phyloP scores from a whole-genome alignment of 202 grass and related monocot genomes.

The Alloteropsis angusta region DNA sequence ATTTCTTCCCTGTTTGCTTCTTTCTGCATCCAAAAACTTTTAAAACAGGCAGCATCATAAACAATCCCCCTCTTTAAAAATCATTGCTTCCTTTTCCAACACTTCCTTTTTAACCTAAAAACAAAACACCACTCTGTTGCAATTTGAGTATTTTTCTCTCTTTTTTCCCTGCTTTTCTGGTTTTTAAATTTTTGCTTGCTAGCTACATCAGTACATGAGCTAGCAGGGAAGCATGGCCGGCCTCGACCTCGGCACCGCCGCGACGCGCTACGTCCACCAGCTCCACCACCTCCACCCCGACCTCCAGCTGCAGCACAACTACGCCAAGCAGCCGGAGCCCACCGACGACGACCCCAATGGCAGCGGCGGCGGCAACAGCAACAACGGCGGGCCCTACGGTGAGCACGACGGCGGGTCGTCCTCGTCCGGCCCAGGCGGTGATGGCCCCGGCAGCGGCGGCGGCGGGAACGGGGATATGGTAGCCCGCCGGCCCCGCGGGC shows the following conservation, averaged over 20 bases:
- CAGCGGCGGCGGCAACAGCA: conserved; percentile 22
- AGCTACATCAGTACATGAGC: conserved; percentile 70
- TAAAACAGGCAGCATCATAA: conserved; percentile 39
- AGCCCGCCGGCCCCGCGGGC: conserved; percentile 55
- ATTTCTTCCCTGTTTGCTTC: conserved; percentile 58
- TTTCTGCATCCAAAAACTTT: conserved; percentile 48
- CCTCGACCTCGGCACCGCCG: conserved; percentile 75
- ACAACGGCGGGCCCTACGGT: conserved; percentile 17
- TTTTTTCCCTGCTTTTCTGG: conserved; percentile 35
- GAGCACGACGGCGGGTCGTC: conserved; percentile 41
- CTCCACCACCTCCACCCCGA: conserved; percentile 61
- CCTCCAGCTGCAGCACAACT: conserved; percentile 66
- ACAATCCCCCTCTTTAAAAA: conserved; percentile 71
- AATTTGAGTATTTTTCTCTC: conserved; percentile 31
- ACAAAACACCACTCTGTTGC: conserved; percentile 49
- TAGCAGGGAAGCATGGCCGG: conserved; percentile 72
- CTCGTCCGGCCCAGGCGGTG: conserved; percentile 36
- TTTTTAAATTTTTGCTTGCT: conserved; percentile 22
- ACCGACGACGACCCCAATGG: conserved; percentile 50
- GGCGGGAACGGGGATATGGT: conserved; percentile 34
- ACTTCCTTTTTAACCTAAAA: conserved; percentile 71
- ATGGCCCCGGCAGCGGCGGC: conserved; percentile 18
- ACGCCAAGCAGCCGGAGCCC: conserved; percentile 47
- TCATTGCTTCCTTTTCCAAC: conserved; percentile 68
- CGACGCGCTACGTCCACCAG: conserved; percentile 66